These are phyloP conservation scores for Aspergillus aculeatus DNA, from an alignment of 2,329 filamentous ascomycete species.

Conservation along the genomic window DNA sequence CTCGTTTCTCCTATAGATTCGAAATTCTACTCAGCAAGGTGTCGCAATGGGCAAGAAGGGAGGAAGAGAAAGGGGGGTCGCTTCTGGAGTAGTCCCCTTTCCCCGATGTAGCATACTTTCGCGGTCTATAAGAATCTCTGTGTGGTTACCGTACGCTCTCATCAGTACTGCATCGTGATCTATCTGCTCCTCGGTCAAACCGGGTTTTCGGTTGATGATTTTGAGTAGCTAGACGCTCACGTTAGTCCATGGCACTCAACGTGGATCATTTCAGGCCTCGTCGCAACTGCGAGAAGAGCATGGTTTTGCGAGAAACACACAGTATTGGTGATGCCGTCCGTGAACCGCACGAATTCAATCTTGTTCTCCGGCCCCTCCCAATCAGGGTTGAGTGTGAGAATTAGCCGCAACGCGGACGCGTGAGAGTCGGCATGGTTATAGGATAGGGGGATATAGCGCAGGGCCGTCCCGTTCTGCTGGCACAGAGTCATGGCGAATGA, in stretches of 20 bases:
- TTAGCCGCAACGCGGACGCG: constrained; percentile 73
- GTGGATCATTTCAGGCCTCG: not conserved
- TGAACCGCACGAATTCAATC: constrained; percentile 86
- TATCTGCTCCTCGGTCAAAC: constrained; percentile 71
- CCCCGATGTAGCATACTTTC: constrained; percentile 63
- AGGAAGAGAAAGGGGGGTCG: constrained; percentile 5
- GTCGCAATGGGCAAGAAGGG: constrained; percentile 33
- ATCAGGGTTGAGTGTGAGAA: constrained; percentile 75
- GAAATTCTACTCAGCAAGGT: constrained; percentile 33
- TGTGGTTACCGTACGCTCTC: constrained; percentile 90
- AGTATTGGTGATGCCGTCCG: constrained; percentile 97
- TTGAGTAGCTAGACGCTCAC: constrained; percentile 46
- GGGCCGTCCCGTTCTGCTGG: constrained; percentile 13
- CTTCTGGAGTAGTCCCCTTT: not conserved
- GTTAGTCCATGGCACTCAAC: constrained; percentile 19
- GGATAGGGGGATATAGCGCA: constrained; percentile 65
- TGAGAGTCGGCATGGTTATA: constrained; percentile 78
- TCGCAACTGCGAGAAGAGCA: not conserved
- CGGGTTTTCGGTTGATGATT: constrained; percentile 54
- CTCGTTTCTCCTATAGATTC: constrained; percentile 55
- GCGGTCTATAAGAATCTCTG: constrained; percentile 92
- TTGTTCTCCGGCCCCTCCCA: constrained; percentile 74
- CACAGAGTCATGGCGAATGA: not conserved
- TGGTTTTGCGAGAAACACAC: constrained; percentile 42
- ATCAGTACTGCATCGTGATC: constrained; percentile 85